Base-by-base conservation (phyloP, 805 yeast genomes). In the Ogataea pignaliae region DNA sequence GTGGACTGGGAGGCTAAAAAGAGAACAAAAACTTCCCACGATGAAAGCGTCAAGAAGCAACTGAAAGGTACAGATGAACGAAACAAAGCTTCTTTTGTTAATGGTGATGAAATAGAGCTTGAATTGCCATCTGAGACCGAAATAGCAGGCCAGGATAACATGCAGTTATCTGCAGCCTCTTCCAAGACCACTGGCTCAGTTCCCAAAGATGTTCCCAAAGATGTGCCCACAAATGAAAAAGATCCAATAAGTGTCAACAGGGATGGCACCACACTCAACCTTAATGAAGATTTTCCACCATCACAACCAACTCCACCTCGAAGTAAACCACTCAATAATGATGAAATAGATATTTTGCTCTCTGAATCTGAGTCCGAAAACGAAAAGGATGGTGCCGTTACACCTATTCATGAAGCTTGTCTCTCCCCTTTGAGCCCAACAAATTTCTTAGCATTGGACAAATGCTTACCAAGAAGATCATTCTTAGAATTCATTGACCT, bases 381-480 rank as follows among this genome's bases (percentile, higher is more conserved):
- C 7, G 26, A 21, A 7, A 7, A 4, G 4, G 26, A 21, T 4
- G 7, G 26, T 21, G 7, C 26, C 7, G n/a, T n/a, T n/a, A 7
- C 26, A 21, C 26, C 4, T 21, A 4, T 7, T 21, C 26, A 21
- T 21, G 26, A 21, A 21, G 4, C 26, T 21, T 21, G 26, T 21
- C 7, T 7, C 26, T 4, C 26, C 26, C 7, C 26, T 21, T 21
- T 21, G 26, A 31, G n/a, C 4, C 52, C 58, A 3, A 59, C 66
- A 1, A 55, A 63, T 12, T 91, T 89, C 54, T 62, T 87, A 29
- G 93, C 98, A 0, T 69, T 91, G 26, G 97, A 90, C 59, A 91
- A 91, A 61, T 88, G 95, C 54, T 66, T 85, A 1, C 88, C 88
- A 1, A 65, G 72, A 14, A 68, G 95, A 17, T 56, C 67, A 18